Evolutionary conservation across 129 eudicot genomes (phyloP), one percentile per base, ranked within the genome.

Genomic region (Ambrosia artemisiifolia): DNA sequence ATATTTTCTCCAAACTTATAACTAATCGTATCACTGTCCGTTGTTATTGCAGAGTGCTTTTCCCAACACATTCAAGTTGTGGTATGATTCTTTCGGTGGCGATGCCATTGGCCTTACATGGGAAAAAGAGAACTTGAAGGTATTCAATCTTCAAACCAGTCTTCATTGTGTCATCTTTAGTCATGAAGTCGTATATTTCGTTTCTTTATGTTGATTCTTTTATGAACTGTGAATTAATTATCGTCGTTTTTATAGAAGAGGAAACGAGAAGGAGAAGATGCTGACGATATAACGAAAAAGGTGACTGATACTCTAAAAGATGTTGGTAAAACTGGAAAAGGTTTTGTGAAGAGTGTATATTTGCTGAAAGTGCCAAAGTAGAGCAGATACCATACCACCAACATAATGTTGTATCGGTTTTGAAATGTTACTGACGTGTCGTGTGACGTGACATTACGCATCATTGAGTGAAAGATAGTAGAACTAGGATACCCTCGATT

Each of bases 101-200:
- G 99, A 94, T 76, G 96, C 96, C 10, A 81, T 94, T 56, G 99
- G 99, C 38, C 78, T 94, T 63, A 94, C 99, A 38, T 94, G 95
- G 88, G 80, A 74, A 56, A 86, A 83, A 75, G 82, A 80, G 40
- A 79, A 77, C 67, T 79, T 85, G 67, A 90, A 90, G 99, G 99
- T 94, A 85, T 46, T 19, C 0, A 13, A 14, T 38, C 19, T 49
- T 36, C 59, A 55, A 44, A 44, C 13, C 48, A 6, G 43, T 65
- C 66, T 65, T 64, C 30, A 36, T 35, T 13, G 43, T 35, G 10
- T 74, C 59, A n/a, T 17, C 38, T 11, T 35, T 35, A 1, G 8
- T 18, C 18, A 47, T 61, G 4, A 46, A 72, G 76, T 73, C 20
- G 7, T 56, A 24, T 62, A 16, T 20, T 9, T 18, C 4, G 2